phyloP scores from a whole-genome alignment of 2,329 filamentous ascomycete species.

The Periconia sp. region DNA sequence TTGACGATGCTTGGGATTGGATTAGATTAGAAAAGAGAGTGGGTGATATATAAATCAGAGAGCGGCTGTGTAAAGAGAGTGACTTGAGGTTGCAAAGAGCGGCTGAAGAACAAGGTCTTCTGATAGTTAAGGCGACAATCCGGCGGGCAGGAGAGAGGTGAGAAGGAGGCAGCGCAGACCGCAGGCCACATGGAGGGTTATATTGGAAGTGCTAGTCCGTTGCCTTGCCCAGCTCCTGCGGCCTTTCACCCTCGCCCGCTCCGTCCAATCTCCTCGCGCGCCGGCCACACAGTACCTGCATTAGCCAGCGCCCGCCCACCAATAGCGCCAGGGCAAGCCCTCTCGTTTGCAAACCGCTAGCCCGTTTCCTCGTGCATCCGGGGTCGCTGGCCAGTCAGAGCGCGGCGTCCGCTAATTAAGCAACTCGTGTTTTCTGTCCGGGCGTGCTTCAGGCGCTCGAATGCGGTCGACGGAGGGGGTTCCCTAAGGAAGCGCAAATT shows the following conservation, averaged over 20 bases:
- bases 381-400: constrained; percentile 18
- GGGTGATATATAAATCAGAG: constrained; percentile 3
- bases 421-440: constrained; percentile 14
- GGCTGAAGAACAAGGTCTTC: constrained; percentile 33
- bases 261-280: constrained; percentile 18
- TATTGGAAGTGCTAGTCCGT: too few relatives aligned
- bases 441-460: constrained; percentile 20
- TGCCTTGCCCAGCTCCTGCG: too few relatives aligned
- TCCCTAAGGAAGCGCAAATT: constrained; percentile 5
- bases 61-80: constrained; percentile 26
- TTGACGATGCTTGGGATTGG: constrained; percentile 23
- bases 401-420: constrained; percentile 14
- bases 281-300: constrained; percentile 29
- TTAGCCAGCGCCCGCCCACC: constrained; percentile 10
- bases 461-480: constrained; percentile 7
- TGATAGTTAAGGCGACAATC: constrained; percentile 2
- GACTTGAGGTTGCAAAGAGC: constrained; percentile 21
- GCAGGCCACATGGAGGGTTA: constrained; percentile 20
- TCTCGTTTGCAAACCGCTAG: neutral
- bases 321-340: neutral
- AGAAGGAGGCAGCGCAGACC: constrained; percentile 17
- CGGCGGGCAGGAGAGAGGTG: constrained; percentile 12
- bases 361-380: neutral
- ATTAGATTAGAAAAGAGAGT: constrained; percentile 2
- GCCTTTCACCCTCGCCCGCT: neutral